Conservation (phyloP, 495 filamentous ascomycete genomes). For the Talaromyces ruber region DNA sequence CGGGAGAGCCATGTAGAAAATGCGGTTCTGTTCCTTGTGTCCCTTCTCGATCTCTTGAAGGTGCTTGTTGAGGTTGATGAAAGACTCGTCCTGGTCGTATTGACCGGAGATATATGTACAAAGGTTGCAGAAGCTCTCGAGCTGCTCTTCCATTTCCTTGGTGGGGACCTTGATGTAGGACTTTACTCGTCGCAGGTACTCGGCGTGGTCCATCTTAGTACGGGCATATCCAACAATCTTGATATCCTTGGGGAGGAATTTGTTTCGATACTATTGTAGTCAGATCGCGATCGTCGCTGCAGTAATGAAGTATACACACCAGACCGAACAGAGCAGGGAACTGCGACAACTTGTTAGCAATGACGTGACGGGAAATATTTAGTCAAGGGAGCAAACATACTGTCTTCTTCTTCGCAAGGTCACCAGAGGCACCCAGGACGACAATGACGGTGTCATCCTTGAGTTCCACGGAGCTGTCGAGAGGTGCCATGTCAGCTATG, state of each 20-base stretch:
- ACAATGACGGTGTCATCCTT: constrained; percentile 98
- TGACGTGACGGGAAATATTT: constrained; percentile 12
- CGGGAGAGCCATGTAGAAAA: constrained; percentile 99
- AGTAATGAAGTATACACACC: constrained; percentile 63
- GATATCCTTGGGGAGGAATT: constrained; percentile 96
- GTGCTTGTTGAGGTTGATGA: constrained; percentile 80
- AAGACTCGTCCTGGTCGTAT: constrained; percentile 96
- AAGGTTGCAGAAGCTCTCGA: constrained; percentile 77
- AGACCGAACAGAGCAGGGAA: constrained; percentile 98
- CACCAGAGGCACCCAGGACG: constrained; percentile 93
- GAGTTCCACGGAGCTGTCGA: constrained; percentile 70
- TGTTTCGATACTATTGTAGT: constrained; percentile 74
- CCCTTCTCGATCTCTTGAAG: constrained; percentile 80
- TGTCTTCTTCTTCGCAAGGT: constrained; percentile 99
- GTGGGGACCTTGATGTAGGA: constrained; percentile 98
- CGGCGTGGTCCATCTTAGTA: constrained; percentile 97
- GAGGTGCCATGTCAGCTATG: constrained; percentile 22
- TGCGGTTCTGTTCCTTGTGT: constrained; percentile 73
- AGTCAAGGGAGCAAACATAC: constrained; percentile 42
- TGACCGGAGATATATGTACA: constrained; percentile 94
- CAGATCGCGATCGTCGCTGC: background rate
- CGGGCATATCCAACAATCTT: constrained; percentile 98
- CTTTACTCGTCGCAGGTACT: constrained; percentile 87
- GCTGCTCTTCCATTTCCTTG: constrained; percentile 92
- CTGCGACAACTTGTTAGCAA: constrained; percentile 36